A percentile compares a stretch with the other conserved stretches of the same genome.
Conservation (phyloP, 768 basidiomycete species). For the Lactifluus hygrophoroides region DNA sequence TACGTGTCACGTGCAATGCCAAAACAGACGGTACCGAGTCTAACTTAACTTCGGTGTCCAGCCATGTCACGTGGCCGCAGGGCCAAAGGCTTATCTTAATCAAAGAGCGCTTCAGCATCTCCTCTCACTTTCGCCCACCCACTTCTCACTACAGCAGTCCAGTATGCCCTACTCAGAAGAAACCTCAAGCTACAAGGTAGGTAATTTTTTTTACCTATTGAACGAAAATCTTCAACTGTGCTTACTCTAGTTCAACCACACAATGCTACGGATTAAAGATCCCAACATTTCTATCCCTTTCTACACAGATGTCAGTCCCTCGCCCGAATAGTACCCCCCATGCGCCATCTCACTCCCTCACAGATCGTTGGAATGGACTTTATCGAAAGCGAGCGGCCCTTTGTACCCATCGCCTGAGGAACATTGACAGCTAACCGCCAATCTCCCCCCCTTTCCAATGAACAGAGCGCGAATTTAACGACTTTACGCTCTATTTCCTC, state of each 20-base stretch:
- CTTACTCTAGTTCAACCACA: slow-evolving; percentile 64
- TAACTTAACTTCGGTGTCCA: too few relatives aligned
- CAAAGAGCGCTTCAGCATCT: too few relatives aligned
- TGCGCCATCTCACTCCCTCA: neutral
- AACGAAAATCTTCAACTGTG: neutral
- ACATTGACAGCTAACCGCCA: neutral
- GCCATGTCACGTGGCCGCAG: too few relatives aligned
- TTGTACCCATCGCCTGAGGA: neutral
- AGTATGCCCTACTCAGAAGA: slow-evolving; percentile 20
- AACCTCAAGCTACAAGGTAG: slow-evolving; percentile 16
- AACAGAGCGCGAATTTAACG: slow-evolving; percentile 44
- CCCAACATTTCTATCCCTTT: slow-evolving; percentile 73
- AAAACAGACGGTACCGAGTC: too few relatives aligned
- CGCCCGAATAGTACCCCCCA: neutral
- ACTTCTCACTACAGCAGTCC: neutral
- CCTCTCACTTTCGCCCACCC: neutral
- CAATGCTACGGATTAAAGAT: slow-evolving; percentile 85
- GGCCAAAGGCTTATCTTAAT: too few relatives aligned
- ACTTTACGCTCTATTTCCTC: slow-evolving; percentile 81
- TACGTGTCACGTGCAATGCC: too few relatives aligned
- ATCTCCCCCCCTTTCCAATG: too few relatives aligned
- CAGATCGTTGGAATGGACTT: slow-evolving; percentile 29
- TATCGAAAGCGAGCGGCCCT: slow-evolving; percentile 21
- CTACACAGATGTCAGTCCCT: slow-evolving; percentile 56
- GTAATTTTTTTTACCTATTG: neutral